Conservation (phyloP, 495 filamentous ascomycete species). For the Xylaria bambusicola region DNA sequence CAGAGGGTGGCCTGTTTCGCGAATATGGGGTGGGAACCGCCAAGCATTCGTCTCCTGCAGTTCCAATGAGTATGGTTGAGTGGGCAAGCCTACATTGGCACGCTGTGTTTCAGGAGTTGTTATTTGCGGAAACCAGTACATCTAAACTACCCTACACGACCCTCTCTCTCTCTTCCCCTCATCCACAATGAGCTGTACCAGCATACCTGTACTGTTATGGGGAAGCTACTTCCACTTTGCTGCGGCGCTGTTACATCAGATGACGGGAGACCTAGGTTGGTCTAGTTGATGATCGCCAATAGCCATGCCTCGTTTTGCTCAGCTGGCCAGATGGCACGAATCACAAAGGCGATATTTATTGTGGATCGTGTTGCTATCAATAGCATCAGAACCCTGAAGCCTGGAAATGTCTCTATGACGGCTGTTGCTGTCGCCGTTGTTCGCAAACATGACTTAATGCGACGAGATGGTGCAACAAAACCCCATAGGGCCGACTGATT, state of each 20-base stretch:
- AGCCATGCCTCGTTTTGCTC: conserved; percentile 18
- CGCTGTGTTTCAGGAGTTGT: conserved; percentile 12
- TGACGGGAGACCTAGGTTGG: neutral
- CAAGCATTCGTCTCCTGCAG: neutral
- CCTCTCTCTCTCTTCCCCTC: too few species aligned
- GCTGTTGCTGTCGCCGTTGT: too few species aligned
- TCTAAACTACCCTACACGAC: too few species aligned
- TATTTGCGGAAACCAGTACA: conserved; percentile 13
- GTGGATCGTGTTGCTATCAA: conserved; percentile 17
- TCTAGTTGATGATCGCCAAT: conserved; percentile 12
- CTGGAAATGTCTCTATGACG: neutral
- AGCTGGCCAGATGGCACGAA: conserved; percentile 14
- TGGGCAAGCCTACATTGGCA: neutral
- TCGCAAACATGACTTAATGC: neutral
- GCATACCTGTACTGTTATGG: neutral
- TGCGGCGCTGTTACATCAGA: conserved; percentile 13
- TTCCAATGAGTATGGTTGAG: conserved; percentile 1
- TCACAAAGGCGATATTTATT: conserved; percentile 3
- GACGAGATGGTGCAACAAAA: neutral
- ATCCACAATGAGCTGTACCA: neutral
- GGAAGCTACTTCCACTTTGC: neutral
- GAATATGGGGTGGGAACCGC: conserved; percentile 5
- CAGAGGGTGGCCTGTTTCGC: conserved; percentile 5
- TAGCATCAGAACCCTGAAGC: conserved; percentile 12
- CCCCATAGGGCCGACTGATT: too few species aligned